phyloP scores from a whole-genome alignment of 306 rosid genomes.

The Malus asiatica region DNA sequence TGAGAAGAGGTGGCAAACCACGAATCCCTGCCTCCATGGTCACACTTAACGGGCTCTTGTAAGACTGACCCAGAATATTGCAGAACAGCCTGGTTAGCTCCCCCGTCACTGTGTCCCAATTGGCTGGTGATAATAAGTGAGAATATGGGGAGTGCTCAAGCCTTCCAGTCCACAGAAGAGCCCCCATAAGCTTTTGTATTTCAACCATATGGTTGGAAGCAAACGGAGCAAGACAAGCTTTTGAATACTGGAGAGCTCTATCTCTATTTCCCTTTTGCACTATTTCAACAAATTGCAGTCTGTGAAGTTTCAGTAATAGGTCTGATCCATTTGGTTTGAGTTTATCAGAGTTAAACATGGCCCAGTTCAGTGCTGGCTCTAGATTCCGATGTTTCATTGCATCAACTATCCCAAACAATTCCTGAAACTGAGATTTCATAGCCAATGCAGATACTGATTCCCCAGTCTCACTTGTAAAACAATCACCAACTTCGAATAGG shows the following conservation, averaged over 20 bases:
- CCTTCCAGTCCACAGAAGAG: slow-evolving; percentile 73
- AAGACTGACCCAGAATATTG: slow-evolving; percentile 71
- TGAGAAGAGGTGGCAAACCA: slow-evolving; percentile 69
- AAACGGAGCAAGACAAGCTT: slow-evolving; percentile 52
- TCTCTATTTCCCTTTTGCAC: slow-evolving; percentile 55
- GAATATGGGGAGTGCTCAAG: slow-evolving; percentile 68
- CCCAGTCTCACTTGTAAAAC: slow-evolving; percentile 48
- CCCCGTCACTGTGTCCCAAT: slow-evolving; percentile 67
- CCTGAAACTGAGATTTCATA: slow-evolving; percentile 63
- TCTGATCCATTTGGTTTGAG: slow-evolving; percentile 66
- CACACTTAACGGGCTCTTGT: slow-evolving; percentile 72
- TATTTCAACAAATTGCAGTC: slow-evolving; percentile 56
- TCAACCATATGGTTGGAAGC: slow-evolving; percentile 51
- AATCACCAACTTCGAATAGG: slow-evolving; percentile 74
- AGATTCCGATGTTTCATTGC: slow-evolving; percentile 60
- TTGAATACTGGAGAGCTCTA: slow-evolving; percentile 66
- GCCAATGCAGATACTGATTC: slow-evolving; percentile 53
- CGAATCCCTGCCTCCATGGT: slow-evolving; percentile 75
- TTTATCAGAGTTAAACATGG: slow-evolving; percentile 44
- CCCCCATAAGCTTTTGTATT: slow-evolving; percentile 70
- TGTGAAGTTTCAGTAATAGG: slow-evolving; percentile 66
- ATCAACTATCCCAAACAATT: slow-evolving; percentile 68
- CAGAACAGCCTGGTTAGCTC: slow-evolving; percentile 81
- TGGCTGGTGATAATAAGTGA: slow-evolving; percentile 44
- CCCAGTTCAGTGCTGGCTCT: slow-evolving; percentile 87